Evolutionary conservation across 176 grass and related monocot species (phyloP).

Genomic region (Themeda triandra): DNA sequence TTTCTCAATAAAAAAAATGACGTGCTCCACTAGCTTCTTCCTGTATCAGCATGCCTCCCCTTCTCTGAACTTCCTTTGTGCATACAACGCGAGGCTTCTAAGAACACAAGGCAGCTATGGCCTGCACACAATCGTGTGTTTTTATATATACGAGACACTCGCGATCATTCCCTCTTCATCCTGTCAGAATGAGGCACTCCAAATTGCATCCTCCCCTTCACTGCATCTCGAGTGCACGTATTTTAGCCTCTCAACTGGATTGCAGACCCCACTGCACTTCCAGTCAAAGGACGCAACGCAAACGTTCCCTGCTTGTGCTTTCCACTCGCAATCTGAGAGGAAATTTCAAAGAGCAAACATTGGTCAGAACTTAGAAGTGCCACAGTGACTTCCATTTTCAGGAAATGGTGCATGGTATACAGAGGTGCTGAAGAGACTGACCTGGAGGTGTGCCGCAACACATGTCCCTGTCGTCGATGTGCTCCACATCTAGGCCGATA

Average conservation of each 20-base stretch:
- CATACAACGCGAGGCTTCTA: slow-evolving; percentile 6
- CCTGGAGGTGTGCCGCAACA: slow-evolving; percentile 87
- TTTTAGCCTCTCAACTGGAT: slow-evolving; percentile 76
- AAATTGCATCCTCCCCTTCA: slow-evolving; percentile 81
- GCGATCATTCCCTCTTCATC: not conserved
- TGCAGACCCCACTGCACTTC: slow-evolving; percentile 94
- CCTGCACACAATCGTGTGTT: not conserved
- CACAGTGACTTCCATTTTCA: not conserved
- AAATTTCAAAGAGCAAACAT: slow-evolving; percentile 10
- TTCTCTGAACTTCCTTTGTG: slow-evolving; percentile 6
- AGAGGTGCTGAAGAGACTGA: slow-evolving; percentile 27
- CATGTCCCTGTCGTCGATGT: slow-evolving; percentile 83
- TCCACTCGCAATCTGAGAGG: slow-evolving; percentile 84
- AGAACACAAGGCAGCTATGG: slow-evolving; percentile 1
- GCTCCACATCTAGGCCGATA: slow-evolving; percentile 89
- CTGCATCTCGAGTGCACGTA: slow-evolving; percentile 71
- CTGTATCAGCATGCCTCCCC: not conserved
- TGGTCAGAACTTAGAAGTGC: not conserved
- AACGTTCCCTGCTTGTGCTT: slow-evolving; percentile 69
- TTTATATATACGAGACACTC: not conserved
- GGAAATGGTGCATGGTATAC: not conserved
- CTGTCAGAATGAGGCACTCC: slow-evolving; percentile 67
- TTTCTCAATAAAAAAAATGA: not conserved
- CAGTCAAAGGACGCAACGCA: slow-evolving; percentile 92
- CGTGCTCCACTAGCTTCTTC: not conserved